A percentile compares a stretch with the other conserved stretches of the same genome.
Conservation (phyloP, 768 basidiomycete genomes). For the Lenzites betulinus region DNA sequence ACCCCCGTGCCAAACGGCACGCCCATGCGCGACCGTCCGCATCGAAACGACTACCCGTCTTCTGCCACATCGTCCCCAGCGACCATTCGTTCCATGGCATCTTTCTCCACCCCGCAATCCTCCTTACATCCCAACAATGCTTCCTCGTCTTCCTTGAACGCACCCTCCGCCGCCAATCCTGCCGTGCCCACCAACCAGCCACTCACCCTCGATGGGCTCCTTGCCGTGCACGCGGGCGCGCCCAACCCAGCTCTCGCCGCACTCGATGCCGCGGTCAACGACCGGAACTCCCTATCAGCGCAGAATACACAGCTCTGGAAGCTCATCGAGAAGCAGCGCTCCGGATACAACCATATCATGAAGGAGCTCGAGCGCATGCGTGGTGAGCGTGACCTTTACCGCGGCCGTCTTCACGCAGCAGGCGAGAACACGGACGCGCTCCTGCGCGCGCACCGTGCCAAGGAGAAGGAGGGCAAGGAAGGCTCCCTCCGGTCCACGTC, state of each 20-base stretch:
- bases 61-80: slow-evolving; percentile 24
- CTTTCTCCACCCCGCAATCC: slow-evolving; percentile 24
- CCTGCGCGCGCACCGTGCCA: slow-evolving; percentile 31
- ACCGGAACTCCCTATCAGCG: slow-evolving; percentile 76
- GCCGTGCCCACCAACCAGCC: slow-evolving; percentile 35
- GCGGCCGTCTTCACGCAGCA: slow-evolving; percentile 35
- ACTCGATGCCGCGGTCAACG: slow-evolving; percentile 73
- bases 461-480: slow-evolving; percentile 33
- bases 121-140: slow-evolving; percentile 22
- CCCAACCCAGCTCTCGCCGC: slow-evolving; percentile 59
- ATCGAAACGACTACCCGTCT: slow-evolving; percentile 21
- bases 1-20: slow-evolving; percentile 19
- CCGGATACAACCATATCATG: slow-evolving; percentile 75
- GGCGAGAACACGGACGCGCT: slow-evolving; percentile 50
- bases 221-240: slow-evolving; percentile 53
- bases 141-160: background rate
- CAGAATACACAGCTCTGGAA: slow-evolving; percentile 96
- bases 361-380: slow-evolving; percentile 87
- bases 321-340: slow-evolving; percentile 87
- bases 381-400: slow-evolving; percentile 71
- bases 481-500: slow-evolving; percentile 31
- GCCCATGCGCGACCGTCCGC: slow-evolving; percentile 20
- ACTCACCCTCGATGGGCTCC: slow-evolving; percentile 53
- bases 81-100: slow-evolving; percentile 20
- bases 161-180: slow-evolving; percentile 16